These are phyloP conservation scores for Morella rubra DNA, from an alignment of 306 rosid genomes.

Conservation along the genomic window DNA sequence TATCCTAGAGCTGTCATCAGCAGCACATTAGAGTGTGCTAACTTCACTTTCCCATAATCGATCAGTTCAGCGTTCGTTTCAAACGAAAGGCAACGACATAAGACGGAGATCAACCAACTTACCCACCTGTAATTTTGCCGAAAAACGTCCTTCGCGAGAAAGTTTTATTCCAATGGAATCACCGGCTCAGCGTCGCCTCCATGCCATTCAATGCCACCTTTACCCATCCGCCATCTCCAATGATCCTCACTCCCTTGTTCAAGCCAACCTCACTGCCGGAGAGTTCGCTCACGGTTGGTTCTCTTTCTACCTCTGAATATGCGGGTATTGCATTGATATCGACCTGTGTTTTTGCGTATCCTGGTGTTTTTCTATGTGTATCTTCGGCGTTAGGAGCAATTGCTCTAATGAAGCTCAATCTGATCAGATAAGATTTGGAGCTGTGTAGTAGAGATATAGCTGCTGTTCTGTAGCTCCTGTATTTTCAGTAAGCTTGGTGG, in stretches of 20 bases:
- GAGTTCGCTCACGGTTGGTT: slow-evolving; percentile 68
- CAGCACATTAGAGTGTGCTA: neutral
- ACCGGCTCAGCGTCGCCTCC: slow-evolving; percentile 67
- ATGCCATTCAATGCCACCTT: slow-evolving; percentile 62
- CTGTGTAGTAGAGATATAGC: neutral
- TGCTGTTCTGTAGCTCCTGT: neutral
- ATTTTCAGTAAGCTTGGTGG: neutral
- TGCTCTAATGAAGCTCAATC: neutral
- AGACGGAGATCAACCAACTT: neutral
- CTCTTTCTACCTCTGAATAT: slow-evolving; percentile 4
- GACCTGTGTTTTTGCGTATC: neutral
- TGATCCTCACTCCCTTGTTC: slow-evolving; percentile 54
- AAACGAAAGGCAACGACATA: neutral
- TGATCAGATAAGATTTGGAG: neutral
- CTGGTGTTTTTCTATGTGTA: too few relatives aligned
- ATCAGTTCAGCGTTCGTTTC: neutral
- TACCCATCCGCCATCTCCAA: slow-evolving; percentile 24
- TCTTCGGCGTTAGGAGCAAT: neutral
- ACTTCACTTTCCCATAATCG: neutral
- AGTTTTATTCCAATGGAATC: slow-evolving; percentile 49
- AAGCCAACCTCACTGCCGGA: slow-evolving; percentile 57
- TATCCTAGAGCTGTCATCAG: neutral
- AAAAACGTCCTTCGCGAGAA: slow-evolving; percentile 5
- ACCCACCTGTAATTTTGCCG: neutral
- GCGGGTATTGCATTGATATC: neutral